Conservation (phyloP, 2,329 filamentous ascomycete species). For the Ampelomyces quisqualis region DNA sequence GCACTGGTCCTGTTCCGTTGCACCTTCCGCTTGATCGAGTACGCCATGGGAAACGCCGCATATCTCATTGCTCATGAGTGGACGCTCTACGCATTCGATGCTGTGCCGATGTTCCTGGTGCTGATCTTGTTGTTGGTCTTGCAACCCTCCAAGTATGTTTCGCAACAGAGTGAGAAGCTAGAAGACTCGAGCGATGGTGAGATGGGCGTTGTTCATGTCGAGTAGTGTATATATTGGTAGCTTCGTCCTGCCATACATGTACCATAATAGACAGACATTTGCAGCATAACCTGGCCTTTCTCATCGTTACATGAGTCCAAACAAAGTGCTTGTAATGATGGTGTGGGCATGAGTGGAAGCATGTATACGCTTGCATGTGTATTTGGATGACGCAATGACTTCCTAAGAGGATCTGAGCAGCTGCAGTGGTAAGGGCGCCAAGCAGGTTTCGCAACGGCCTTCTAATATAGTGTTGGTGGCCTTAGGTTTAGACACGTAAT, state of each 20-base stretch:
- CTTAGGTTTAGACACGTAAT: background rate
- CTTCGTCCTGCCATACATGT: no score
- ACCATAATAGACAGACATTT: no score
- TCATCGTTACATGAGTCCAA: no score
- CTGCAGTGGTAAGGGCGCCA: slow-evolving; percentile 4
- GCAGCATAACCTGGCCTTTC: no score
- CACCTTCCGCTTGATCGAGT: slow-evolving; percentile 55
- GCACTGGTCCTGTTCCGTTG: slow-evolving; percentile 53
- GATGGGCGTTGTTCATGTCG: background rate
- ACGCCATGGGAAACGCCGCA: slow-evolving; percentile 49
- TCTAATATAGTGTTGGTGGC: background rate
- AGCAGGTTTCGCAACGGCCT: background rate
- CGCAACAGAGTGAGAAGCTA: slow-evolving; percentile 3
- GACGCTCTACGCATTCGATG: slow-evolving; percentile 53
- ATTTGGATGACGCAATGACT: slow-evolving; percentile 13
- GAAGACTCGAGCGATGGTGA: slow-evolving; percentile 10
- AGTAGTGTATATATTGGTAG: no score
- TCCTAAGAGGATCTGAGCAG: background rate
- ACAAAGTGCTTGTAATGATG: no score
- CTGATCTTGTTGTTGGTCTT: slow-evolving; percentile 43
- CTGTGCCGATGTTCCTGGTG: slow-evolving; percentile 48
- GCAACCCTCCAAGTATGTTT: slow-evolving; percentile 25
- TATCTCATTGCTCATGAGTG: slow-evolving; percentile 50
- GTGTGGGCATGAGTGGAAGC: background rate
- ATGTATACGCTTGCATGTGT: no score